Base-by-base conservation (phyloP, 2,329 filamentous ascomycete genomes). In the Myriosclerotinia duriaeana region DNA sequence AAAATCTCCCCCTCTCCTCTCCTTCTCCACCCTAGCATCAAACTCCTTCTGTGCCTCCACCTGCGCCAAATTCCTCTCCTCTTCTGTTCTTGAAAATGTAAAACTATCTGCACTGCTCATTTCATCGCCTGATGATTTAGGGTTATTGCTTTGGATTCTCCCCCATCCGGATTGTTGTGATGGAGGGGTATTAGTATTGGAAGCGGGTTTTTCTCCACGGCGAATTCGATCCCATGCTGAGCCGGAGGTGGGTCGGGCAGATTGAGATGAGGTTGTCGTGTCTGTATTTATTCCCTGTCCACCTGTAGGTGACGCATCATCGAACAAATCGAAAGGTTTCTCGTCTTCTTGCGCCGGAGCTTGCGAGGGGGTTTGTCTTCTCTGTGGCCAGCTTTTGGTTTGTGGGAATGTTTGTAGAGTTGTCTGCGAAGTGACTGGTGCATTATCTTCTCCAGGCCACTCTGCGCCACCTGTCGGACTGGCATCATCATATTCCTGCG, bases 141-240 rank as follows among this genome's bases (percentile, higher is more conserved):
- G 63, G 38, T 42, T 65, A 12, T 50, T 54, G 3, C 54, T 62
- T 60, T 66, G 69, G 42, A 69, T 50, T 62, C 62, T 70, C 15
- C 55, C 22, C 69, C 69, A 71, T 6, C 64, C 65, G 22, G 65
- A 70, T 40, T 17, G n/a, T 36, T n/a, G 59, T 26, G 66, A 58
- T 26, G 44, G n/a, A 50, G 53, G 42, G 54, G 64, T 50, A 53
- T n/a, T 55, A 30, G 54, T 44, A 30, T 59, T 55, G 9, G 58
- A 50, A 61, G 61, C 34, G 12, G 67, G 52, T 30, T 61, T 68
- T 50, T 68, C 66, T 17, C 74, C 72, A 53, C 70, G 70, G 53
- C 75, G 69, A 62, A 77, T 55, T 55, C 73, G 72, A 1, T 77
- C 76, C 76, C 76, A 77, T n/a, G 72, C 72, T 48, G 75, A 77